A percentile compares a stretch with the other conserved stretches of the same genome.
Evolutionary conservation across 495 filamentous ascomycete species (phyloP).

Genomic region (Penicillium cinerascens): DNA sequence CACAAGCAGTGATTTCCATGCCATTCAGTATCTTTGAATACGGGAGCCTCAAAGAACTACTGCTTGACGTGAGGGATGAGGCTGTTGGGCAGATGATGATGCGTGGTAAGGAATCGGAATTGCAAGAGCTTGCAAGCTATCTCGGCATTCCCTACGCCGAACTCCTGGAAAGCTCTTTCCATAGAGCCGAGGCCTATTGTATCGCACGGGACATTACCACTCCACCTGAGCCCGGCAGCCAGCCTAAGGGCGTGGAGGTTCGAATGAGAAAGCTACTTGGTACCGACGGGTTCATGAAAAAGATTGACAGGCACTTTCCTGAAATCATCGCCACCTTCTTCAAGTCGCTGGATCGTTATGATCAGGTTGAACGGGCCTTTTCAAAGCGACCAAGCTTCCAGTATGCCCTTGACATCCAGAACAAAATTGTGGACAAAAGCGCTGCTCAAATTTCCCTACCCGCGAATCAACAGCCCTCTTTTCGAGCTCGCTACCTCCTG

Average conservation of each 20-base stretch:
- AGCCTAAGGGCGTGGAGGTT: conserved; percentile 61
- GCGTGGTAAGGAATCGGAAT: conserved; percentile 66
- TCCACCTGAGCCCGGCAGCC: conserved; percentile 46
- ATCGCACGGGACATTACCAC: conserved; percentile 73
- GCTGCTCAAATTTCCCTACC: conserved; percentile 59
- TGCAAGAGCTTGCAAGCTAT: conserved; percentile 52
- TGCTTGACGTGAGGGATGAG: conserved; percentile 74
- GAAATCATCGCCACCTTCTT: conserved; percentile 73
- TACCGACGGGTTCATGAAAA: conserved; percentile 54
- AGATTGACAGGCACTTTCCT: conserved; percentile 66
- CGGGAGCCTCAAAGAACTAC: conserved; percentile 59
- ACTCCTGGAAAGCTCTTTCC: conserved; percentile 65
- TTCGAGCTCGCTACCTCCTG: conserved; percentile 69
- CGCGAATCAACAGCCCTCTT: conserved; percentile 78
- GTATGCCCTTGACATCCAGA: conserved; percentile 59
- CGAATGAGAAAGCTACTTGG: conserved; percentile 68
- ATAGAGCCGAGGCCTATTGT: conserved; percentile 78
- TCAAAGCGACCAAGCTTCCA: conserved; percentile 56
- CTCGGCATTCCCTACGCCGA: conserved; percentile 53
- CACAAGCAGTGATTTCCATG: conserved; percentile 59
- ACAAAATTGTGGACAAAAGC: conserved; percentile 61
- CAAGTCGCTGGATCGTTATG: conserved; percentile 64
- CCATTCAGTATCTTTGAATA: conserved; percentile 85
- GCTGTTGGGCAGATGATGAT: conserved; percentile 79
- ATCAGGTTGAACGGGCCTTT: conserved; percentile 70